phyloP scores from a whole-genome alignment of 2,329 filamentous ascomycete genomes.

The Tolypocladium endophyticum region DNA sequence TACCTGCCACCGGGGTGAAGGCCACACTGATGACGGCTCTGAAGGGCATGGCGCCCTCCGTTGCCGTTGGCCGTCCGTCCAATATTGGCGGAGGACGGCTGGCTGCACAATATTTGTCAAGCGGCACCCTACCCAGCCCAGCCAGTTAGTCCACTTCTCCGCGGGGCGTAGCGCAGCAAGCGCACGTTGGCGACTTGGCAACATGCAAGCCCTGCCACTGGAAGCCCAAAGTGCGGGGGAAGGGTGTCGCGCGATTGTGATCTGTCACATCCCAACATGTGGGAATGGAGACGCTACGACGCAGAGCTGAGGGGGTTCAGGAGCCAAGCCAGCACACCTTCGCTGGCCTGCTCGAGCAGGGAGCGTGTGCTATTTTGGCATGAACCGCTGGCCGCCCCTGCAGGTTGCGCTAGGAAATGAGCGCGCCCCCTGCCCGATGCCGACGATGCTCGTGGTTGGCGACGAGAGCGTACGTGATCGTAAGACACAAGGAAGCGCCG shows the following conservation, averaged over 20 bases:
- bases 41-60: neutral
- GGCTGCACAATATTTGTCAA: neutral
- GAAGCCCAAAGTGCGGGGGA: neutral
- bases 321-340: neutral
- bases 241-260: neutral
- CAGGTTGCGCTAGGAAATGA: neutral
- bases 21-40: neutral
- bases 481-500: neutral
- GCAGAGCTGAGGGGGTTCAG: neutral
- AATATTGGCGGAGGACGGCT: neutral
- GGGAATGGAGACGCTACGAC: neutral
- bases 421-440: neutral
- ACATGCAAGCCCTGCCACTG: neutral
- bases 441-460: neutral
- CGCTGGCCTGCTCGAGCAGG: neutral
- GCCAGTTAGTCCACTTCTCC: neutral
- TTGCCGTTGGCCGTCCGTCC: neutral
- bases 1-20: neutral
- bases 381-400: neutral
- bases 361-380: neutral
- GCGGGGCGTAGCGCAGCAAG: neutral
- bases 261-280: neutral
- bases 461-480: neutral
- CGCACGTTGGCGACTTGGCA: neutral
- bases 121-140: neutral